phyloP scores from a whole-genome alignment of 2,329 filamentous ascomycete genomes.

The Hymenoscyphus infarciens region DNA sequence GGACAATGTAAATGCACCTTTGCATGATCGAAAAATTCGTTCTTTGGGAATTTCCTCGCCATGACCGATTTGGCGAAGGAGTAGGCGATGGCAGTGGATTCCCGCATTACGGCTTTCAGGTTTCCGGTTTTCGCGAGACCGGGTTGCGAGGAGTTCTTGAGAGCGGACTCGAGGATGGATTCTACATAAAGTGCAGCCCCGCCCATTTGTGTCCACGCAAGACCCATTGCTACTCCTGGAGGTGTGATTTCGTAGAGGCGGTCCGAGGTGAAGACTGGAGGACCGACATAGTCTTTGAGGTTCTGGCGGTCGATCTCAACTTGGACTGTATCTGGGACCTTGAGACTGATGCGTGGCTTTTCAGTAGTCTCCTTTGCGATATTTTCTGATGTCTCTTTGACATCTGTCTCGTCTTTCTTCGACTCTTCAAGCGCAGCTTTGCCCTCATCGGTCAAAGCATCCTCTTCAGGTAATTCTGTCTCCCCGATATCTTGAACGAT shows the following conservation, averaged over 20 bases:
- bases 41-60: slow-evolving; percentile 79
- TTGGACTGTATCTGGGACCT: slow-evolving; percentile 83
- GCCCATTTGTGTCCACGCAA: slow-evolving; percentile 97
- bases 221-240: slow-evolving; percentile 92
- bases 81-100: slow-evolving; percentile 92
- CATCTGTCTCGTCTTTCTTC: slow-evolving; percentile 60
- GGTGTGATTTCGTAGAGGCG: slow-evolving; percentile 92
- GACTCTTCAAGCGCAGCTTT: slow-evolving; percentile 72
- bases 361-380: slow-evolving; percentile 58
- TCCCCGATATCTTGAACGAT: slow-evolving; percentile 95
- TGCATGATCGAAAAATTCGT: slow-evolving; percentile 94
- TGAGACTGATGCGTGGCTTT: slow-evolving; percentile 68
- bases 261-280: slow-evolving; percentile 92
- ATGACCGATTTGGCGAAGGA: slow-evolving; percentile 90
- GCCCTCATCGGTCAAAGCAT: slow-evolving; percentile 80
- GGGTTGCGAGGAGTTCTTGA: slow-evolving; percentile 70
- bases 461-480: slow-evolving; percentile 72
- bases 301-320: slow-evolving; percentile 85
- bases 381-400: slow-evolving; percentile 56
- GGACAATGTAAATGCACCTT: slow-evolving; percentile 95
- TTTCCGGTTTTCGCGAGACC: slow-evolving; percentile 91
- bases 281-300: slow-evolving; percentile 93
- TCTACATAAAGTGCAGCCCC: slow-evolving; percentile 96
- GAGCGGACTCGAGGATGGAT: slow-evolving; percentile 83
- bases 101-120: slow-evolving; percentile 95